These are phyloP conservation scores for Coniosporium apollinis DNA, from an alignment of 495 filamentous ascomycete genomes.

Conservation along the genomic window DNA sequence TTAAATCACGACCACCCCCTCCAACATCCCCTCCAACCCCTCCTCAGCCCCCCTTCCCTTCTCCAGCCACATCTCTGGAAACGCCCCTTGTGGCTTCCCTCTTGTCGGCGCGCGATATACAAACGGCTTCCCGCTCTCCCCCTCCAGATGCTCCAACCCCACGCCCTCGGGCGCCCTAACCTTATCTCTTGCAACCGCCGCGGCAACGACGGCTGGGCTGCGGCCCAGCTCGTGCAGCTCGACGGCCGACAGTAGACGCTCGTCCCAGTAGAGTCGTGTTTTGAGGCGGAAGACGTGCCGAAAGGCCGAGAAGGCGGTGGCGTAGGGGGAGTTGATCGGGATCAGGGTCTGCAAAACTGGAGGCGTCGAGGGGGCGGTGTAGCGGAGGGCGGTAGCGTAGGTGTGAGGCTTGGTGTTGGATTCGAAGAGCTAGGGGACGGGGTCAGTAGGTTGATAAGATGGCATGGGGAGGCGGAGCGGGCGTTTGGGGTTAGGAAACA, in stretches of 20 bases:
- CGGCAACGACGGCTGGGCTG: neutral
- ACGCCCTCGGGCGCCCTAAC: neutral
- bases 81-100: conserved; percentile 4
- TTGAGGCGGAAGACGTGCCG: conserved; percentile 15
- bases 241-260: conserved; percentile 8
- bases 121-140: conserved; percentile 1
- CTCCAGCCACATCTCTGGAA: conserved; percentile 4
- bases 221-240: conserved; percentile 1
- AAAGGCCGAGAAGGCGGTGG: conserved; percentile 15
- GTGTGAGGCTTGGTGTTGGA: conserved; percentile 27
- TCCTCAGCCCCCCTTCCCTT: neutral
- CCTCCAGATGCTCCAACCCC: neutral
- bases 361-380: conserved; percentile 8
- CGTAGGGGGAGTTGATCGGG: conserved; percentile 10
- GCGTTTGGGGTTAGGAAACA: neutral
- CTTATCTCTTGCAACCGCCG: neutral
- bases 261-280: conserved; percentile 19
- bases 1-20: no score
- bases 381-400: conserved; percentile 23
- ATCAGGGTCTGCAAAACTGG: conserved; percentile 8
- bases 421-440: conserved; percentile 33
- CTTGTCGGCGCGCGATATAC: conserved; percentile 8
- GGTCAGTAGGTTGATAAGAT: conserved; percentile 1
- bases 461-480: neutral
- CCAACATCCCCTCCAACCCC: no score